Base-by-base conservation (phyloP, 1,284 basidiomycete species). In the Fomitiporia mediterranea region DNA sequence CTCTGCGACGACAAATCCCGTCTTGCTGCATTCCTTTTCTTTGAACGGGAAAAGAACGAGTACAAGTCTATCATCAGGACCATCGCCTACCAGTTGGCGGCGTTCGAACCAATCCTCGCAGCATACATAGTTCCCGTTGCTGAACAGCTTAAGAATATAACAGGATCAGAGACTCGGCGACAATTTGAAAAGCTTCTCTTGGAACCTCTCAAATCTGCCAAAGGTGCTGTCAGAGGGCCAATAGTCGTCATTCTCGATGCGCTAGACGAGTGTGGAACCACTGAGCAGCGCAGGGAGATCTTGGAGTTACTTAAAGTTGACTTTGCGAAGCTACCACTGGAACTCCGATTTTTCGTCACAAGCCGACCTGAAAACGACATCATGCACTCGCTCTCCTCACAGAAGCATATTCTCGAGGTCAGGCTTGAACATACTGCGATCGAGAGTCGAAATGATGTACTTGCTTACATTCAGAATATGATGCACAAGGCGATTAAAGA, bases 301-400 rank as follows among this genome's bases (percentile, higher is more conserved):
- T 7, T 67, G 70, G 23, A 57, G 64, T 19, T 68, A 70, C 19
- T 63, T 70, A 9, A 51, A 72, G 19, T 52, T 32, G 17, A 38
- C 67, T 7, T 43, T 70, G 11, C 61, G 58, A 0, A 60, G 51
- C 61, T 58, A 42, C 13, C 32, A 1, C 11, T 11, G n/a, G 5
- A 25, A 6, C n/a, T n/a, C n/a, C n/a, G n/a, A n/a, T n/a, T n/a
- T n/a, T n/a, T n/a, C n/a, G n/a, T n/a, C n/a, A n/a, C n/a, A n/a
- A n/a, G n/a, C n/a, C n/a, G n/a, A n/a, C n/a, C n/a, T n/a, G n/a
- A n/a, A n/a, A n/a, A n/a, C n/a, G n/a, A n/a, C n/a, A n/a, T n/a
- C n/a, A n/a, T n/a, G n/a, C n/a, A n/a, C n/a, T n/a, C n/a, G n/a
- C n/a, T n/a, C n/a, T n/a, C n/a, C n/a, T n/a, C n/a, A n/a, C n/a